phyloP scores from a whole-genome alignment of 2,329 filamentous ascomycete genomes.

The Byssoonygena ceratinophila region DNA sequence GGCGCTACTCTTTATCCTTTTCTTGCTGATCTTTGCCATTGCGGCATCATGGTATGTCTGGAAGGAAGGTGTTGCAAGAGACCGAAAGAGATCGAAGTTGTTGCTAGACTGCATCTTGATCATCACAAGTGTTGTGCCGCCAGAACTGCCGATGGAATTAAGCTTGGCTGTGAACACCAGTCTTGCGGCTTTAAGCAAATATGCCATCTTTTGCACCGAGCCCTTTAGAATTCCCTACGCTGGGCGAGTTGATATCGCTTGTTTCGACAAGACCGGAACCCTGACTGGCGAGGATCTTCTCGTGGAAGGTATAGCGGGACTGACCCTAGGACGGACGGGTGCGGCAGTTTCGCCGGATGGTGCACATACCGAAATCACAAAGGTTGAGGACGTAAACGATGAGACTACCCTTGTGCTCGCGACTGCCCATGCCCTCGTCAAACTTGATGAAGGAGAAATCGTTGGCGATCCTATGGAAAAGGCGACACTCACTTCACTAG shows the following conservation, averaged over 20 bases:
- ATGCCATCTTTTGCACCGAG: slow-evolving; percentile 96
- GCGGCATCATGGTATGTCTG: slow-evolving; percentile 99
- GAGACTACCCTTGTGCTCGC: slow-evolving; percentile 89
- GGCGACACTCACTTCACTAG: slow-evolving; percentile 76
- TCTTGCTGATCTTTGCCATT: slow-evolving; percentile 89
- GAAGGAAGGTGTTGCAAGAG: slow-evolving; percentile 87
- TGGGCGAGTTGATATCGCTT: slow-evolving; percentile 88
- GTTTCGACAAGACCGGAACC: slow-evolving; percentile 97
- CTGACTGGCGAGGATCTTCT: slow-evolving; percentile 93
- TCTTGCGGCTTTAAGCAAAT: slow-evolving; percentile 85
- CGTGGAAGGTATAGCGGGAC: slow-evolving; percentile 89
- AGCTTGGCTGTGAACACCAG: slow-evolving; percentile 96
- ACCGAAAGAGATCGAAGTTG: slow-evolving; percentile 94
- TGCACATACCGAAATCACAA: slow-evolving; percentile 67
- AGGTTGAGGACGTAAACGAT: slow-evolving; percentile 58
- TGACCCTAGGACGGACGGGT: slow-evolving; percentile 59
- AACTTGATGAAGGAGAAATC: slow-evolving; percentile 90
- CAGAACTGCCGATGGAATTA: slow-evolving; percentile 95
- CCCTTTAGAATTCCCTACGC: slow-evolving; percentile 97
- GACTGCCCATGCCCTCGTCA: slow-evolving; percentile 89
- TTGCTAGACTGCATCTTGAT: slow-evolving; percentile 96
- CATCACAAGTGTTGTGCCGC: slow-evolving; percentile 94
- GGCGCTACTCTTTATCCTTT: slow-evolving; percentile 93
- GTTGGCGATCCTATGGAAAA: slow-evolving; percentile 99
- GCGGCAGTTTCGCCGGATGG: slow-evolving; percentile 64